Evolutionary conservation across 176 grass and related monocot genomes (phyloP).

Genomic region (Oryza rufipogon): DNA sequence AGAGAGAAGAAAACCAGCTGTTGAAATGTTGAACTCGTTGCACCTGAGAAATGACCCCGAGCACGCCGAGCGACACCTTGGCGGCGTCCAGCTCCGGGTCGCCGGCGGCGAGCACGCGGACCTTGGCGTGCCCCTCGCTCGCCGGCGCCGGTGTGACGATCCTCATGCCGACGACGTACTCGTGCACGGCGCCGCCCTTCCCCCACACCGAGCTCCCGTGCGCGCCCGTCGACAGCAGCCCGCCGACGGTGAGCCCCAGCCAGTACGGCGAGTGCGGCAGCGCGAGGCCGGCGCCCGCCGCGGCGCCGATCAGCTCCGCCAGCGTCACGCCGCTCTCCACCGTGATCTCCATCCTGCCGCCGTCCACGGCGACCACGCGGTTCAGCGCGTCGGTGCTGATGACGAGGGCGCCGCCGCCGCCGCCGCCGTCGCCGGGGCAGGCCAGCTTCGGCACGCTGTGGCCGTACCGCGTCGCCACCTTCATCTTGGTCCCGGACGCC

Average conservation of each 20-base stretch:
- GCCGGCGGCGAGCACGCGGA: constrained; percentile 28
- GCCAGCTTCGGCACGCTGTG: constrained; percentile 70
- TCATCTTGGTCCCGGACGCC: constrained; percentile 39
- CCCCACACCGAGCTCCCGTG: constrained; percentile 67
- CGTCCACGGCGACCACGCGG: constrained; percentile 38
- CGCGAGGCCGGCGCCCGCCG: constrained; percentile 39
- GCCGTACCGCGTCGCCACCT: constrained; percentile 51
- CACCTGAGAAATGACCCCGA: constrained; percentile 49
- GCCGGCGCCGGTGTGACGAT: constrained; percentile 53
- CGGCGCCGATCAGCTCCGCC: constrained; percentile 44
- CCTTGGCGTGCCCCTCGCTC: constrained; percentile 46
- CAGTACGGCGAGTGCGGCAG: constrained; percentile 64
- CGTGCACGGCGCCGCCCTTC: constrained; percentile 65
- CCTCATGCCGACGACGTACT: constrained; percentile 62
- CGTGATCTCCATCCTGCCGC: constrained; percentile 11
- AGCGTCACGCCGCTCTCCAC: constrained; percentile 54
- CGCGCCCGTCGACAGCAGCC: constrained; percentile 59
- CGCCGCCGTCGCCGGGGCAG: constrained; percentile 49
- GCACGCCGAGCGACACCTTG: constrained; percentile 69
- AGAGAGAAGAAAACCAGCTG: too few relatives aligned
- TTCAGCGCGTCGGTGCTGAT: constrained; percentile 52
- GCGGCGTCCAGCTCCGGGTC: constrained; percentile 53
- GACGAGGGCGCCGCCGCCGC: constrained; percentile 15
- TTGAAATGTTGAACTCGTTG: not conserved
- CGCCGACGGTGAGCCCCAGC: constrained; percentile 59